Evolutionary conservation across 768 basidiomycete genomes (phyloP).

Genomic region (Tulasnella sp.): DNA sequence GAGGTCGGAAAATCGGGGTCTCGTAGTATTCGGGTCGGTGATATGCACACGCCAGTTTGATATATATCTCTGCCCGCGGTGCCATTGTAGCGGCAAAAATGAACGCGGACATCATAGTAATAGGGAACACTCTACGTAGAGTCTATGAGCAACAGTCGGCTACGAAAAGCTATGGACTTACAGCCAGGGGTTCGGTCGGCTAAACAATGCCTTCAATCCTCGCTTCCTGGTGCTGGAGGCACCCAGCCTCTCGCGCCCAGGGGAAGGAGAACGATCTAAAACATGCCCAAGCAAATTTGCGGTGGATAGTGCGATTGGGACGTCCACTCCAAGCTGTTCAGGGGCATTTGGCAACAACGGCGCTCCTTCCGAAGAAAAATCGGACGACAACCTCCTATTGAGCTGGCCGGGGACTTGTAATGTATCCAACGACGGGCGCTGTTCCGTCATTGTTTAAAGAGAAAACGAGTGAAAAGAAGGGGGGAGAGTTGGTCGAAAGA

Average conservation of each 20-base stretch:
- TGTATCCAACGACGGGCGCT: conserved; percentile 19
- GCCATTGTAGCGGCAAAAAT: conserved; percentile 59
- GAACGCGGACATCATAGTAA: conserved; percentile 54
- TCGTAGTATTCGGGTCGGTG: conserved; percentile 54
- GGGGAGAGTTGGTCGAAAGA: background rate
- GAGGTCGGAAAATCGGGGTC: conserved; percentile 17
- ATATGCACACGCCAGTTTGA: conserved; percentile 64
- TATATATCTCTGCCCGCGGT: conserved; percentile 70
- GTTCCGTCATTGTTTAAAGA: conserved; percentile 3
- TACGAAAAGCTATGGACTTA: conserved; percentile 35
- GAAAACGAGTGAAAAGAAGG: background rate
- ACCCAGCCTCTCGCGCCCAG: background rate
- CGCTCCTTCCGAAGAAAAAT: background rate
- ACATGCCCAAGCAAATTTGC: background rate
- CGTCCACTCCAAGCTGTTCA: background rate
- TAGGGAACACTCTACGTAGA: conserved; percentile 52
- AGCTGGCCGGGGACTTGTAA: background rate
- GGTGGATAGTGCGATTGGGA: background rate
- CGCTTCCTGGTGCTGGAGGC: background rate
- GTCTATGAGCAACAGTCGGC: conserved; percentile 5
- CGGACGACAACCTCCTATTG: background rate
- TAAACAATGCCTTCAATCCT: conserved; percentile 62
- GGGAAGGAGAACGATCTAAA: background rate
- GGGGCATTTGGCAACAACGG: background rate
- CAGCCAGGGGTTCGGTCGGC: conserved; percentile 69